These are phyloP conservation scores for Ogataea salicorniae DNA, from an alignment of 805 yeast genomes.

Conservation along the genomic window DNA sequence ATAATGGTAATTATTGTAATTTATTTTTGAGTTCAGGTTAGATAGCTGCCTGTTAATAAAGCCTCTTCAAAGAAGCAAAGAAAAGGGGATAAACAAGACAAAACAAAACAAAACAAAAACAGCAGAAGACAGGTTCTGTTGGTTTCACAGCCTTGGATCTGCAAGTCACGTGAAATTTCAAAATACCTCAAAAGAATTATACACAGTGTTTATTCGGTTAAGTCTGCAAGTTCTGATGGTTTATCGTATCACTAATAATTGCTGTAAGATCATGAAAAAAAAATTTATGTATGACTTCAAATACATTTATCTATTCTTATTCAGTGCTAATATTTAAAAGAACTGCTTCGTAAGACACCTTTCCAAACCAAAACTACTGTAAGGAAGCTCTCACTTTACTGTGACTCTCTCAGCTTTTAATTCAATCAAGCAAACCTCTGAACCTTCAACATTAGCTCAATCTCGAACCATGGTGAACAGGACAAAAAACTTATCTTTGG, in stretches of 20 bases:
- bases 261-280: no score
- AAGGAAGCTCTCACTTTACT: neutral
- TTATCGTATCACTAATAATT: neutral
- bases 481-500: no score
- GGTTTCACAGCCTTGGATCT: neutral
- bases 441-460: neutral
- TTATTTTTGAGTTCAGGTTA: neutral
- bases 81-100: no score
- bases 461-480: neutral
- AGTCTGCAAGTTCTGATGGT: neutral
- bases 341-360: no score
- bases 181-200: neutral
- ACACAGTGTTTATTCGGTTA: neutral
- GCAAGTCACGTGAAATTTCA: conserved; percentile 17
- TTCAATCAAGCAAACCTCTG: no score
- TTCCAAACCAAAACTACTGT: neutral
- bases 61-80: no score
- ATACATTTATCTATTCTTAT: no score
- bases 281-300: no score
- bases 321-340: no score
- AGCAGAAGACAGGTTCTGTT: neutral
- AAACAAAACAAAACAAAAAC: no score
- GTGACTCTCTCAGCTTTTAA: no score
- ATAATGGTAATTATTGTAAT: neutral
- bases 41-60: no score